Evolutionary conservation across 169 alveolate species (phyloP).

Genomic region (Eimeria praecox): DNA sequence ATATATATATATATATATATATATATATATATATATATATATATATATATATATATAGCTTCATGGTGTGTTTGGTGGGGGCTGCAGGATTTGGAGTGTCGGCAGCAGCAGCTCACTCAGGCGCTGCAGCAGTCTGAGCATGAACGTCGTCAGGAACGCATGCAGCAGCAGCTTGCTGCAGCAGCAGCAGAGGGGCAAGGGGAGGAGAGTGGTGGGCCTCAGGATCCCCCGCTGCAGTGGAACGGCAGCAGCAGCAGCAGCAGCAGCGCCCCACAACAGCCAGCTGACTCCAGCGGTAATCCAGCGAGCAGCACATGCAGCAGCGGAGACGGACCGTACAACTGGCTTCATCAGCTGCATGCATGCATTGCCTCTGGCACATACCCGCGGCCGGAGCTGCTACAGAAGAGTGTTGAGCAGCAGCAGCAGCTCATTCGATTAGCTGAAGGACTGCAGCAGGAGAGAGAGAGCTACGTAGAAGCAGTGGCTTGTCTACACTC

Average conservation of each 20-base stretch:
- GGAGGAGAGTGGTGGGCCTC: conserved; percentile 3
- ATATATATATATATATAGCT: too few species aligned
- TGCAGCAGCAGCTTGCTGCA: conserved; percentile 60
- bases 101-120: conserved; percentile 75
- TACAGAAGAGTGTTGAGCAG: conserved; percentile 74
- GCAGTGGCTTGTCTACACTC: conserved; percentile 77
- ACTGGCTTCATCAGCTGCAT: conserved; percentile 76
- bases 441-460: conserved; percentile 72
- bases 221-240: conserved; percentile 34
- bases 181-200: conserved; percentile 17
- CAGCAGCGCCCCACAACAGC: conserved; percentile 44
- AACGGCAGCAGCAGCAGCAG: conserved; percentile 34
- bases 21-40: too few species aligned
- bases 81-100: conserved; percentile 65
- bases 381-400: conserved; percentile 71
- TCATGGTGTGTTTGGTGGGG: neutral
- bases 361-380: conserved; percentile 54
- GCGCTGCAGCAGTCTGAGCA: conserved; percentile 73
- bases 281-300: conserved; percentile 20
- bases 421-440: conserved; percentile 77
- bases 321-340: conserved; percentile 63
- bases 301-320: conserved; percentile 72
- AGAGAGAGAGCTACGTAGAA: conserved; percentile 72
- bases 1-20: too few species aligned
- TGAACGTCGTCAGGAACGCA: conserved; percentile 45